Base-by-base conservation (phyloP, 345 rosid species). In the Salix suchowensis region DNA sequence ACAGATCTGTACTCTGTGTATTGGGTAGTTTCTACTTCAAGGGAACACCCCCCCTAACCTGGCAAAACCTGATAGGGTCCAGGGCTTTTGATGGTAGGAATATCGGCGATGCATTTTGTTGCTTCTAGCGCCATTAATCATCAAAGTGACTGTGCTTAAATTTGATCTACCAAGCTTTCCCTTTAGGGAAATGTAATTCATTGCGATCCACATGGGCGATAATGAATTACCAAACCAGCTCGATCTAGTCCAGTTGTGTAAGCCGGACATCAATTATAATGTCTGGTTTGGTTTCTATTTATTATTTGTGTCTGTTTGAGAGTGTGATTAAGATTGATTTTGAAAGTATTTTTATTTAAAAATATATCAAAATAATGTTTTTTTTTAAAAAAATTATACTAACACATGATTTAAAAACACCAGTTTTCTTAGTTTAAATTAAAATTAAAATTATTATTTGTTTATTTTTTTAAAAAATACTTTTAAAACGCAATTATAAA, bases 11-110 rank as follows among this genome's bases (percentile, higher is more conserved):
- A 48, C 15, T 58, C 62, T 10, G 44, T 40, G 12, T 10, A 4
- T 70, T 7, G 78, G 39, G 78, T 70, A 65, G 69, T 77, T 81
- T 81, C 73, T 76, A 81, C 73, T 81, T 62, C 79, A 71, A 78
- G 84, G 61, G 40, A 78, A 18, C 70, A 68, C 15, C 42, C 30
- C 18, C n/a, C 23, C 40, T 6, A 42, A 71, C 68, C 39, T 13
- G 52, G 30, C 67, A 23, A 24, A 3, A 32, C 4, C 40, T 14
- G 23, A 2, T 75, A 5, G 44, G 68, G 13, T 4, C 16, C 13
- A 1, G 50, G 4, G 15, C 50, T 52, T 58, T 11, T 54, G 34
- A 15, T 24, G 0, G 24, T 16, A 1, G 2, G 13, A 2, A 78
- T 23, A 11, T 8, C 68, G 74, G 66, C 18, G 5, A 65, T 40